A percentile compares a stretch with the other conserved stretches of the same genome.
phyloP scores from a whole-genome alignment of 139 green algal genomes.

The Pseudopediastrum boryanum region DNA sequence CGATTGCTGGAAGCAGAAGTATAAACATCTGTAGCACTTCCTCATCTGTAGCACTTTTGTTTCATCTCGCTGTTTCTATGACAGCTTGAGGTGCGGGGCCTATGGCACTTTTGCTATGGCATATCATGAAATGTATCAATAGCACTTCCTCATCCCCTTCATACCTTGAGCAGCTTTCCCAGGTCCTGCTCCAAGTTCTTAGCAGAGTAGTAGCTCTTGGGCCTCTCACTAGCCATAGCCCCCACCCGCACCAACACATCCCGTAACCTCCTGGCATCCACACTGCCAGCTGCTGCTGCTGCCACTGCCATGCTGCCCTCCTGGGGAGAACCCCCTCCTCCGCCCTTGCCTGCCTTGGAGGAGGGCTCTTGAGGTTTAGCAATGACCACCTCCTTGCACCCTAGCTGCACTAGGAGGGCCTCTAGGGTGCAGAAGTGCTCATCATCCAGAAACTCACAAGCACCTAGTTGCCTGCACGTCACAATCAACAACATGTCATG shows the following conservation, averaged over 20 bases:
- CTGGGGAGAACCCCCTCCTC: background rate
- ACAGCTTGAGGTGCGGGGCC: no score
- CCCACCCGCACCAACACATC: constrained; percentile 77
- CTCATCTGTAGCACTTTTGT: background rate
- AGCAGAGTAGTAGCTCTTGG: constrained; percentile 62
- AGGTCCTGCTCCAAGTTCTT: constrained; percentile 81
- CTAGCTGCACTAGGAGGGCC: constrained; percentile 82
- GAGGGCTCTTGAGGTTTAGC: constrained; percentile 46
- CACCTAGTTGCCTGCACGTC: constrained; percentile 63
- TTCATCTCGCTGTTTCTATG: background rate
- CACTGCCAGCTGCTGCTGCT: background rate
- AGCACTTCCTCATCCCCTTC: background rate
- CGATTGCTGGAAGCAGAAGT: constrained; percentile 4
- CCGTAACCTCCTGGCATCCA: background rate
- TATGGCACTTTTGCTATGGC: no score
- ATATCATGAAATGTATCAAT: background rate
- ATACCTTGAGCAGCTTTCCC: constrained; percentile 65
- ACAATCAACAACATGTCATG: background rate
- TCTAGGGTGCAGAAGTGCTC: constrained; percentile 83
- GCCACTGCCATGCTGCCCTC: background rate
- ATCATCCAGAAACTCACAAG: constrained; percentile 87
- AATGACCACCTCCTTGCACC: constrained; percentile 80
- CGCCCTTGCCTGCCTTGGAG: constrained; percentile 18
- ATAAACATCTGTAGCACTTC: background rate
- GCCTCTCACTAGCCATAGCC: constrained; percentile 64